Conservation (phyloP, 192 early-diverging fungal genomes). For the Umbelopsis ramanniana region DNA sequence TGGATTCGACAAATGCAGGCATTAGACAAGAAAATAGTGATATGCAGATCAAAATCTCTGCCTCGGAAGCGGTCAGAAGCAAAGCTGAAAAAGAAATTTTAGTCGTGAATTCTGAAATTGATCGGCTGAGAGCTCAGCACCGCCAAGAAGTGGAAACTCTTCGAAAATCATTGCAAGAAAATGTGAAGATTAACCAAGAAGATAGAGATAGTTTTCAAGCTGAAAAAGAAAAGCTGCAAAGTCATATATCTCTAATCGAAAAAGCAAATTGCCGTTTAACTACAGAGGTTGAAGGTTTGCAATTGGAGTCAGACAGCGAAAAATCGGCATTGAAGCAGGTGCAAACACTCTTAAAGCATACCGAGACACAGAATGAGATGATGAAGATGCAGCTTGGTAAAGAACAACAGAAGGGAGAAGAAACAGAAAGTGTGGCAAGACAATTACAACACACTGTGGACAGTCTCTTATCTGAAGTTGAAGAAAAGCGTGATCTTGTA, state of each 20-base stretch:
- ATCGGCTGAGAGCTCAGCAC: background rate
- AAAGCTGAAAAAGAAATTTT: background rate
- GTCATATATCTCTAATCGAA: background rate
- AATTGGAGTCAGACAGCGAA: background rate
- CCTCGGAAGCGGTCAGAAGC: background rate
- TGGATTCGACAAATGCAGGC: background rate
- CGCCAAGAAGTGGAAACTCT: constrained; percentile 7
- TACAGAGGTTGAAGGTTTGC: background rate
- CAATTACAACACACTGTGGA: background rate
- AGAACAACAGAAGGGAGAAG: background rate
- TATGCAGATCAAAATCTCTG: background rate
- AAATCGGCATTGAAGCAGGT: background rate
- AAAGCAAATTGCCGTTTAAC: background rate
- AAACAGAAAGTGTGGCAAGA: background rate
- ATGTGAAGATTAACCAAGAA: background rate
- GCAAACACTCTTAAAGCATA: background rate
- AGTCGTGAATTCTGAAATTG: constrained; percentile 5
- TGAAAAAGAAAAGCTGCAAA: background rate
- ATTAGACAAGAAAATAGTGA: background rate
- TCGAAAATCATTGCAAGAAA: background rate
- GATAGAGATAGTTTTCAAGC: background rate
- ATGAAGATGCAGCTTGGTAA: background rate
- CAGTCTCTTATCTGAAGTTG: background rate
- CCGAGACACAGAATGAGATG: background rate
- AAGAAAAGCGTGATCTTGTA: background rate